A percentile compares a stretch with the other conserved stretches of the same genome.
phyloP scores from a whole-genome alignment of 2,329 filamentous ascomycete genomes.

The Thelonectria discophora region DNA sequence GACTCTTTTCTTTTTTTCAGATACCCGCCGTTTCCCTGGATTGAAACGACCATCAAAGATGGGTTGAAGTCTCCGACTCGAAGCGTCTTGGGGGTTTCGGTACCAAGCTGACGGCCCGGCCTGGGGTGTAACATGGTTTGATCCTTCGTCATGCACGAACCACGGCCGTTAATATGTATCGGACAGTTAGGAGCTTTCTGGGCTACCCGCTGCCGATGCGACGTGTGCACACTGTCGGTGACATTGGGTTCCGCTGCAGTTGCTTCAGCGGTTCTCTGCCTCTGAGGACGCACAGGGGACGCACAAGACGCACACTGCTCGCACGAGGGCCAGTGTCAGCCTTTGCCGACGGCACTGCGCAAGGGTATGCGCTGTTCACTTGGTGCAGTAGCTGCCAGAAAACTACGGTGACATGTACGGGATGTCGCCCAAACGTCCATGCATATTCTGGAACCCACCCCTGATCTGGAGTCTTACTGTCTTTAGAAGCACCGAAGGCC shows the following conservation, averaged over 20 bases:
- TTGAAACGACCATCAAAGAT: not conserved
- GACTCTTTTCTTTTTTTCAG: not conserved
- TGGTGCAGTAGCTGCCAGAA: conserved; percentile 20
- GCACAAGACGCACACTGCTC: not conserved
- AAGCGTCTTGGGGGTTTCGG: not conserved
- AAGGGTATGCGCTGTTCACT: conserved; percentile 12
- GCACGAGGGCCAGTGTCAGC: not conserved
- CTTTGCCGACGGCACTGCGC: conserved; percentile 3
- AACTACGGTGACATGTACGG: not conserved
- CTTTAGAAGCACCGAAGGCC: conserved; percentile 20
- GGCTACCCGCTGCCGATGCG: conserved; percentile 1
- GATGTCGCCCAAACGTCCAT: conserved; percentile 24
- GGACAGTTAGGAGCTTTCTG: not conserved
- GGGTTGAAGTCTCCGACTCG: not conserved
- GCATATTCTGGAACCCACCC: conserved; percentile 23
- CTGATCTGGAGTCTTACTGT: conserved; percentile 6
- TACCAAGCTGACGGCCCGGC: not conserved
- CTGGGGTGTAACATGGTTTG: conserved; percentile 14
- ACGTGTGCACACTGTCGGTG: conserved; percentile 3
- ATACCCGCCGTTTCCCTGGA: conserved; percentile 1
- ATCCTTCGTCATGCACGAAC: conserved; percentile 21
- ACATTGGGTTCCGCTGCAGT: not conserved
- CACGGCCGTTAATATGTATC: not conserved
- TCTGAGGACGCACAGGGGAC: not conserved
- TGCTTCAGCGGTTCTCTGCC: not conserved